Base-by-base conservation (phyloP, 2,329 filamentous ascomycete genomes). In the Basipetospora chlamydospora region DNA sequence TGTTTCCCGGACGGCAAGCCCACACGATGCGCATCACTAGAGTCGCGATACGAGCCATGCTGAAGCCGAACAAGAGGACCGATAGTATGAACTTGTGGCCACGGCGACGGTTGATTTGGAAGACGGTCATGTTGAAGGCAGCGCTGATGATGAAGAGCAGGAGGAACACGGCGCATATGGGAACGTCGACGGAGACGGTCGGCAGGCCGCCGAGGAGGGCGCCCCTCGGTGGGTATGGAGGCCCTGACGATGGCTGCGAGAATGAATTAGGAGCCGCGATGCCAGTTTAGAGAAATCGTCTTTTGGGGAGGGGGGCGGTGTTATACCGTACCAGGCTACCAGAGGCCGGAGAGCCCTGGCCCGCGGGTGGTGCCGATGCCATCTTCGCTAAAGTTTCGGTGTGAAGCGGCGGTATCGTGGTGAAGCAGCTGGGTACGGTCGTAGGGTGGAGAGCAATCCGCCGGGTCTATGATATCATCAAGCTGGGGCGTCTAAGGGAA, bases 161-260 rank as follows among this genome's bases (percentile, higher is more conserved):
- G 11, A 85, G 52, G 43, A 86, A 70, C 39, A 82, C 66, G 36
- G 67, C 63, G 42, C 63, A 70, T 49, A 84, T 64, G 26, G 80
- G 76, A 6, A 76, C 63, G 51, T 87, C 81, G 43, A 79, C 57
- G 3, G 49, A 42, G 4, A 63, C 49, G 1, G 61, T 67, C 2
- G 82, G 80, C 6, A 57, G 44, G 17, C 75, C 71, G 39, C 78
- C 77, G 13, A 76, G 54, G 12, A 51, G 47, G 28, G 76, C 73
- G 10, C 47, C 55, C 10, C 44, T 49, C 3, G 64, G 60, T 17
- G 4, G 28, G 18, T 39, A 39, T n/a, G 37, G 37, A 15, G 34
- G 25, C 17, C 34, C 26, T n/a, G n/a, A n/a, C 22, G 22, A 11
- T 23, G 22, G 22, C 22, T 23, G 10, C 26, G 22, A 6, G 33